Conservation (phyloP, 2,329 filamentous ascomycete species). For the Aspergillus versicolor region DNA sequence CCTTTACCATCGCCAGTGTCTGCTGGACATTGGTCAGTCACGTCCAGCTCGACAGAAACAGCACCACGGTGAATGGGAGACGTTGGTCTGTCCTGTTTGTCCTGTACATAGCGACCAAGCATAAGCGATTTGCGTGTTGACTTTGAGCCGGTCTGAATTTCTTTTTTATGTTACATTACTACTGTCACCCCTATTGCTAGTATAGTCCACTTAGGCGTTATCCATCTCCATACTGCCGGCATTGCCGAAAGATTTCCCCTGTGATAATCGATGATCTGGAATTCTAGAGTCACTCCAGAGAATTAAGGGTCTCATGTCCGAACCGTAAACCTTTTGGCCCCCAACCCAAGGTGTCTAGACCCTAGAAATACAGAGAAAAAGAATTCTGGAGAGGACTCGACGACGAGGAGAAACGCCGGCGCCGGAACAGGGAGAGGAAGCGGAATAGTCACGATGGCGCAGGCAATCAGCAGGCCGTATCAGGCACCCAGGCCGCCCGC, state of each 20-base stretch:
- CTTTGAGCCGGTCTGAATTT: neutral
- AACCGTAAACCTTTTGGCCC: neutral
- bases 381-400: neutral
- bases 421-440: neutral
- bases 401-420: neutral
- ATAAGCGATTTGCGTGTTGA: conserved; percentile 16
- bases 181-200: neutral
- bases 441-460: neutral
- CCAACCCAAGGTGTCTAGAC: neutral
- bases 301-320: neutral
- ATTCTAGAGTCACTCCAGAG: neutral
- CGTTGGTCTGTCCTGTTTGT: conserved; percentile 29
- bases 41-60: conserved; percentile 11
- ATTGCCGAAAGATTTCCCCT: neutral
- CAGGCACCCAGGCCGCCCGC: conserved; percentile 6
- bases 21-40: conserved; percentile 31
- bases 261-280: no score
- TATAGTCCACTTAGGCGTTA: conserved; percentile 3
- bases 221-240: neutral
- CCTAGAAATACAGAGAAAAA: neutral
- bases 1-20: conserved; percentile 48
- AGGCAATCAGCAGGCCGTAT: conserved; percentile 7
- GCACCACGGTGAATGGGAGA: conserved; percentile 24
- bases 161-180: conserved; percentile 3
- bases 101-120: conserved; percentile 38